Percentiles rank a stretch among this genome's conserved stretches.
These are phyloP conservation scores for Ogataea pilisensis DNA, from an alignment of 805 yeast genomes.

Conservation along the genomic window DNA sequence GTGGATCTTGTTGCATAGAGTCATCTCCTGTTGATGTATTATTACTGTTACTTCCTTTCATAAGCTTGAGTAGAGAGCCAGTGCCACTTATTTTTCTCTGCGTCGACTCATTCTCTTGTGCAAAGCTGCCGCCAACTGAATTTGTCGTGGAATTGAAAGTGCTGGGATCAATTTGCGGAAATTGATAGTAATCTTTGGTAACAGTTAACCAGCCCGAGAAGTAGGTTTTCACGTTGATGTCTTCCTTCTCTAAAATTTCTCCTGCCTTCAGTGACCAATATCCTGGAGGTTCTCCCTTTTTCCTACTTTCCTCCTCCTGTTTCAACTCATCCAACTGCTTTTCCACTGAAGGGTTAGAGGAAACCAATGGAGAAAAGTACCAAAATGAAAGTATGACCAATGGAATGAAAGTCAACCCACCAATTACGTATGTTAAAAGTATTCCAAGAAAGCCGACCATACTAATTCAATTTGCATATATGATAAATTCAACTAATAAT, in stretches of 20 bases:
- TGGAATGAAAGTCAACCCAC: conserved; percentile 82
- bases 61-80: conserved; percentile 18
- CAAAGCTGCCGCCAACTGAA: conserved; percentile 1
- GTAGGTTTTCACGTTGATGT: conserved; percentile 60
- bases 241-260: conserved; percentile 54
- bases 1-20: conserved; percentile 19
- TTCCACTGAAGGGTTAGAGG: conserved; percentile 19
- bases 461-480: neutral
- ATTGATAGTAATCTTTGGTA: conserved; percentile 68
- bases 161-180: conserved; percentile 36
- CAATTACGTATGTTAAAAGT: conserved; percentile 54
- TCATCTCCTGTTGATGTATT: conserved; percentile 4
- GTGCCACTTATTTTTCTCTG: conserved; percentile 3
- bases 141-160: conserved; percentile 17
- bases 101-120: neutral
- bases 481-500: too few species aligned
- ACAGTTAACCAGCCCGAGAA: conserved; percentile 80
- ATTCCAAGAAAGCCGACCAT: conserved; percentile 29
- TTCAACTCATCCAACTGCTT: conserved; percentile 25
- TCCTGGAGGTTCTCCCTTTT: conserved; percentile 25
- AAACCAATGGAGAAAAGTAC: conserved; percentile 35
- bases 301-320: conserved; percentile 26
- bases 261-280: conserved; percentile 48
- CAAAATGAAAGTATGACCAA: conserved; percentile 40
- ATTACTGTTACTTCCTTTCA: conserved; percentile 12